These are phyloP conservation scores for Nakataea oryzae DNA, from an alignment of 2,329 filamentous ascomycete genomes.

Conservation along the genomic window DNA sequence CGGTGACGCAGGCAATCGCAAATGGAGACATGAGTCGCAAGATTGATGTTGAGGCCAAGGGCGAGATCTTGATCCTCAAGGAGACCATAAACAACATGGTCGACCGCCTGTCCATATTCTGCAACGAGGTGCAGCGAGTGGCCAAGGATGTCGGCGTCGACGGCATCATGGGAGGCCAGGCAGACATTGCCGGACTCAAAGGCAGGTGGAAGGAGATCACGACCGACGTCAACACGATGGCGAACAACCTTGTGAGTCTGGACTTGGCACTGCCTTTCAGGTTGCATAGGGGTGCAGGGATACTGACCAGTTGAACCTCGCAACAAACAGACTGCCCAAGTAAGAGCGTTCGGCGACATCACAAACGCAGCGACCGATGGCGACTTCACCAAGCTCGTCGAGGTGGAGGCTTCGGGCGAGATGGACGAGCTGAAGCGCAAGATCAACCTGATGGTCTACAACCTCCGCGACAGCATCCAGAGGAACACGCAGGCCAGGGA, in stretches of 20 bases:
- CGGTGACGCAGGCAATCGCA: conserved; percentile 89
- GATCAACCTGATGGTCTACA: conserved; percentile 99
- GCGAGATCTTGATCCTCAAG: conserved; percentile 87
- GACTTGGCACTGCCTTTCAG: neutral
- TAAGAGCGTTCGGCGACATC: conserved; percentile 94
- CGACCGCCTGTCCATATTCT: conserved; percentile 87
- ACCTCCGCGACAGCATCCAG: conserved; percentile 90
- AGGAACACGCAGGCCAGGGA: conserved; percentile 92
- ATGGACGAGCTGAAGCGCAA: conserved; percentile 99
- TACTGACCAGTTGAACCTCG: conserved; percentile 17
- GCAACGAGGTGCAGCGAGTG: conserved; percentile 88
- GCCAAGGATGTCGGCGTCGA: conserved; percentile 95
- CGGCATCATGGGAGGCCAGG: conserved; percentile 96
- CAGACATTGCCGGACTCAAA: conserved; percentile 84
- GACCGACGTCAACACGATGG: conserved; percentile 92
- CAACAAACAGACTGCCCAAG: conserved; percentile 72
- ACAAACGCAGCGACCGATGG: conserved; percentile 96
- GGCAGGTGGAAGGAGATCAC: conserved; percentile 98
- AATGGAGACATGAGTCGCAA: conserved; percentile 94
- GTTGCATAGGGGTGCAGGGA: neutral
- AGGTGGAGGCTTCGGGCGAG: conserved; percentile 92
- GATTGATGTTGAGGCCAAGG: conserved; percentile 89
- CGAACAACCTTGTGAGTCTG: conserved; percentile 47
- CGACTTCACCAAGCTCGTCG: conserved; percentile 93
- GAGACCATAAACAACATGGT: conserved; percentile 99